Conservation (phyloP, 73 alveolate genomes). For the Symbiodinium natans region DNA sequence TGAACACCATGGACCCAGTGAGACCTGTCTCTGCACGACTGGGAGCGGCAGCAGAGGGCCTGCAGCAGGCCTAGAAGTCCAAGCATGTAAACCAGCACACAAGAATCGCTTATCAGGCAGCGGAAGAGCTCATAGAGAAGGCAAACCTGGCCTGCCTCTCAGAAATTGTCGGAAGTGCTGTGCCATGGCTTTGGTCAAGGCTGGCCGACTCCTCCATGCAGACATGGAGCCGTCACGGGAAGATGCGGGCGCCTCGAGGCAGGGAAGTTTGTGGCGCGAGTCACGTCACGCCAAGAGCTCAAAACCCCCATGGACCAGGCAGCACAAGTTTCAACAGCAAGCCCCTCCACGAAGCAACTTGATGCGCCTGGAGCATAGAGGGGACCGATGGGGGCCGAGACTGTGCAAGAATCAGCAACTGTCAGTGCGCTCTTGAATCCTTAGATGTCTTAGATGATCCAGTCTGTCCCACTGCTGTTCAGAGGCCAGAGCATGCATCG, state of each 20-base stretch:
- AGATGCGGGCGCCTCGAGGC: not conserved
- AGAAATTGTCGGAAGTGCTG: too few relatives aligned
- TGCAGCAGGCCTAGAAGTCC: conserved; percentile 35
- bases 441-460: not conserved
- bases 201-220: not conserved
- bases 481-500: conserved; percentile 11
- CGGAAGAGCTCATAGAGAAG: conserved; percentile 58
- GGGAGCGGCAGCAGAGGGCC: conserved; percentile 83
- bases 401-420: not conserved
- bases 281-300: too few relatives aligned
- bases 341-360: conserved; percentile 36
- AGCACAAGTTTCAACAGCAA: not conserved
- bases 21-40: conserved; percentile 58
- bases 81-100: too few relatives aligned
- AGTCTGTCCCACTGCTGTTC: not conserved
- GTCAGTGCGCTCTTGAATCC: not conserved
- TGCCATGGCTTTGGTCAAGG: not conserved
- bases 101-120: too few relatives aligned
- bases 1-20: conserved; percentile 63
- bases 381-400: not conserved
- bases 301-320: not conserved
- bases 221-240: not conserved
- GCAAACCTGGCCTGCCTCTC: not conserved
- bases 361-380: conserved; percentile 16
- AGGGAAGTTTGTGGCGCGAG: not conserved